Conservation (phyloP, 176 grass and related monocot species). For the Bolboschoenus planiculmis region DNA sequence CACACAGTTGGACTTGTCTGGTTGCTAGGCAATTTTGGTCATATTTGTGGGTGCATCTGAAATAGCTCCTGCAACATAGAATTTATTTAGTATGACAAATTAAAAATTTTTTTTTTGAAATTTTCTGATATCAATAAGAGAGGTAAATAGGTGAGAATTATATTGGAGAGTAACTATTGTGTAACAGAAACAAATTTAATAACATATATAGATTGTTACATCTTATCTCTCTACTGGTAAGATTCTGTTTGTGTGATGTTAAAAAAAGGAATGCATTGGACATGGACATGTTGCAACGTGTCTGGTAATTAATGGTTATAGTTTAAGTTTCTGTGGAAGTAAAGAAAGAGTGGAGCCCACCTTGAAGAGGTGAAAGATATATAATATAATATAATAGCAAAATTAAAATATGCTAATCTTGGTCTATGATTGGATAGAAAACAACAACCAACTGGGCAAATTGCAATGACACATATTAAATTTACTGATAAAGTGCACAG, state of each 20-base stretch:
- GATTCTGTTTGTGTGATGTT: not conserved
- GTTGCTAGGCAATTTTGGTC: constrained; percentile 29
- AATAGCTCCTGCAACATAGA: constrained; percentile 43
- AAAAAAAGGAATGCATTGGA: not conserved
- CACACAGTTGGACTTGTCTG: constrained; percentile 34
- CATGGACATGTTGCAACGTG: not conserved
- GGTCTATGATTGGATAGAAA: not conserved
- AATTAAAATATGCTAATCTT: not conserved
- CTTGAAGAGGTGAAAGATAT: not conserved
- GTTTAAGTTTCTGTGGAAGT: not conserved
- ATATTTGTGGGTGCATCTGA: constrained; percentile 37
- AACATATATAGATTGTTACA: not conserved
- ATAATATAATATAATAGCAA: not conserved
- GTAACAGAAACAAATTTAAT: not conserved
- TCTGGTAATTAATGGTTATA: not conserved
- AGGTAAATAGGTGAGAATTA: not conserved
- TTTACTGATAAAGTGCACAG: not conserved
- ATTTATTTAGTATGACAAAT: not conserved
- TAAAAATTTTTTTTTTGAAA: not conserved
- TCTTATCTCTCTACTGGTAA: not conserved
- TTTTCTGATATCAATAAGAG: not conserved
- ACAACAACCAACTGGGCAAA: not conserved
- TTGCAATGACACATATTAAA: not conserved
- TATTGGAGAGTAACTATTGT: not conserved
- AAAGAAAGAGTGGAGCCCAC: not conserved